Percentiles rank a stretch among this genome's conserved stretches.
These are phyloP conservation scores for Trichophyton benhamiae DNA, from an alignment of 2,329 filamentous ascomycete genomes.

Conservation along the genomic window DNA sequence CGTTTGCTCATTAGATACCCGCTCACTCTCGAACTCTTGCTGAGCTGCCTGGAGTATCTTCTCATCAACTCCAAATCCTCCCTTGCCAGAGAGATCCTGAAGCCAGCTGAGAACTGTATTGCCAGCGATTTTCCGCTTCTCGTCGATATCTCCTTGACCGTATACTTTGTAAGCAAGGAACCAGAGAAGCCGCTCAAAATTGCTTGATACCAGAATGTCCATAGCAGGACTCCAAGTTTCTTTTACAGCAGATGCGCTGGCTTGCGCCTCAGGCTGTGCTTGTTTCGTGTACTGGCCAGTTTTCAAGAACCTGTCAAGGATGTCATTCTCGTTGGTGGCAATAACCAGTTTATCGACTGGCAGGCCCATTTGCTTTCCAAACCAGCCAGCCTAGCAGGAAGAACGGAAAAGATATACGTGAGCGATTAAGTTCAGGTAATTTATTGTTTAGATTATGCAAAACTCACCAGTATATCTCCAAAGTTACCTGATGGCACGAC, in stretches of 20 bases:
- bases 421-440: neutral
- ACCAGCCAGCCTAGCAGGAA: constrained; percentile 52
- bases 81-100: constrained; percentile 62
- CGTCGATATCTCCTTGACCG: constrained; percentile 44
- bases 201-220: constrained; percentile 93
- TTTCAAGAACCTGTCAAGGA: constrained; percentile 89
- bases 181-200: constrained; percentile 94
- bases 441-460: neutral
- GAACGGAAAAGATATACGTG: neutral
- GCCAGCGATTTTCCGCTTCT: constrained; percentile 44
- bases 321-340: constrained; percentile 95
- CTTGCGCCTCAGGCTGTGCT: constrained; percentile 23
- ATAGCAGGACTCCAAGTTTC: constrained; percentile 91
- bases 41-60: constrained; percentile 61
- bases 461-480: constrained; percentile 60
- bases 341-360: constrained; percentile 80
- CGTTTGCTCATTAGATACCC: constrained; percentile 52
- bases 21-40: constrained; percentile 68
- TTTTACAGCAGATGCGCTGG: constrained; percentile 53
- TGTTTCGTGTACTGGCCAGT: constrained; percentile 80
- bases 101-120: constrained; percentile 71
- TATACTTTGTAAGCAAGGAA: constrained; percentile 69
- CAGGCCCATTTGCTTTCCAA: constrained; percentile 79
- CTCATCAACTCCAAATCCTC: constrained; percentile 68
- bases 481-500: constrained; percentile 95